A percentile compares a stretch with the other conserved stretches of the same genome.
phyloP scores from a whole-genome alignment of 1,284 basidiomycete species.

The Apiotrichum gamsii region DNA sequence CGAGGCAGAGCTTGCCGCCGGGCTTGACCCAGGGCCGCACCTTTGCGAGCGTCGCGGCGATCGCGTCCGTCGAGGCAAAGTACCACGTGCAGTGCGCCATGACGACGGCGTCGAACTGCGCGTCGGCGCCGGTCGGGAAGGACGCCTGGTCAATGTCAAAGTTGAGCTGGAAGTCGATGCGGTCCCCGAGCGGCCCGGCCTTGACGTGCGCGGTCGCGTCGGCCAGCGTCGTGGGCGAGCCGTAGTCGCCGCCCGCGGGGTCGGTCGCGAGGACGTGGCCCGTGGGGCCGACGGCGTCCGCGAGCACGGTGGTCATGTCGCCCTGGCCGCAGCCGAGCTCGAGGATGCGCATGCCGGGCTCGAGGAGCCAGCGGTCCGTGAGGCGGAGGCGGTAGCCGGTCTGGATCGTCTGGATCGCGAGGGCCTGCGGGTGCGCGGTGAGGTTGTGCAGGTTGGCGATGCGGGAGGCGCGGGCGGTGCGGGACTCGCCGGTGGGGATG shows the following conservation, averaged over 20 bases:
- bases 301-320: conserved; percentile 2
- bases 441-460: background rate
- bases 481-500: background rate
- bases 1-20: conserved; percentile 1
- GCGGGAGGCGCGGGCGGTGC: background rate
- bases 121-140: background rate
- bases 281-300: background rate
- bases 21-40: background rate
- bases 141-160: background rate
- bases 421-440: background rate
- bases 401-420: background rate
- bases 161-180: conserved; percentile 1
- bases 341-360: conserved; percentile 1
- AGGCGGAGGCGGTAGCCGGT: conserved; percentile 5
- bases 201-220: conserved; percentile 1
- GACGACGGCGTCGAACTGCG: background rate
- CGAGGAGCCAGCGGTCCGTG: background rate
- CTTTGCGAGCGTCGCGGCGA: background rate
- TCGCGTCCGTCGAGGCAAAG: background rate
- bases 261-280: conserved; percentile 3
- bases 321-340: conserved; percentile 10
- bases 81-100: conserved; percentile 11
- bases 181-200: background rate
- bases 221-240: conserved; percentile 2
- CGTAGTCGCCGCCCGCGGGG: conserved; percentile 5